Evolutionary conservation across 2,329 filamentous ascomycete species (phyloP).

Genomic region (Cladosporium halotolerans): DNA sequence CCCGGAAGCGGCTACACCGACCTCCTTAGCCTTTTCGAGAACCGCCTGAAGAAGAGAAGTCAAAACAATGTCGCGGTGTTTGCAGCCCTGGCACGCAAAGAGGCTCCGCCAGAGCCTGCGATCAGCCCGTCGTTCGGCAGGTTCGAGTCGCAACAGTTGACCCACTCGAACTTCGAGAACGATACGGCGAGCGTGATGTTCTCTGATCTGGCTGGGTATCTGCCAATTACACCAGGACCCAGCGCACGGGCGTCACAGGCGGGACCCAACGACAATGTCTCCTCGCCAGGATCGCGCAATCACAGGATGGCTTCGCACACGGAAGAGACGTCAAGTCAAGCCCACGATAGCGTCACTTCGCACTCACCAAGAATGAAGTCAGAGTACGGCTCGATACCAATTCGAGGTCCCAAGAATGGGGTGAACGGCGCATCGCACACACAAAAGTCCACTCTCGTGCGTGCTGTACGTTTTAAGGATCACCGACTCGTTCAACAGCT

Average conservation of each 20-base stretch:
- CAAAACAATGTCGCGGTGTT: neutral
- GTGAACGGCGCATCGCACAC: constrained; percentile 20
- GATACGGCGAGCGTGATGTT: neutral
- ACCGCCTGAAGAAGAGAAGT: constrained; percentile 17
- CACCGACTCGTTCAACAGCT: constrained; percentile 25
- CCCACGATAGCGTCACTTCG: constrained; percentile 17
- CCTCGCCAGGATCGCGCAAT: neutral
- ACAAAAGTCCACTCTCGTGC: constrained; percentile 37
- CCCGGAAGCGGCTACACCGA: constrained; percentile 58
- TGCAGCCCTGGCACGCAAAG: neutral
- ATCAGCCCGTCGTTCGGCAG: neutral
- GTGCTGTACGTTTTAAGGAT: constrained; percentile 24
- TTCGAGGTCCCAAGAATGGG: too few relatives aligned
- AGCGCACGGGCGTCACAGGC: neutral
- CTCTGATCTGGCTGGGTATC: neutral
- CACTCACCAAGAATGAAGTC: constrained; percentile 16
- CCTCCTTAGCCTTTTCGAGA: constrained; percentile 58
- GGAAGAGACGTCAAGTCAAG: constrained; percentile 13
- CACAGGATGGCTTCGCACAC: neutral
- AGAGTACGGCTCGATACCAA: neutral
- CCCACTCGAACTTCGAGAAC: neutral
- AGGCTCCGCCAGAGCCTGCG: neutral
- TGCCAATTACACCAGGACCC: neutral
- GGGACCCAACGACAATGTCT: neutral
- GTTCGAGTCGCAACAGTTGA: neutral